phyloP scores from a whole-genome alignment of 768 basidiomycete genomes.

The Rhodotorula graminis region DNA sequence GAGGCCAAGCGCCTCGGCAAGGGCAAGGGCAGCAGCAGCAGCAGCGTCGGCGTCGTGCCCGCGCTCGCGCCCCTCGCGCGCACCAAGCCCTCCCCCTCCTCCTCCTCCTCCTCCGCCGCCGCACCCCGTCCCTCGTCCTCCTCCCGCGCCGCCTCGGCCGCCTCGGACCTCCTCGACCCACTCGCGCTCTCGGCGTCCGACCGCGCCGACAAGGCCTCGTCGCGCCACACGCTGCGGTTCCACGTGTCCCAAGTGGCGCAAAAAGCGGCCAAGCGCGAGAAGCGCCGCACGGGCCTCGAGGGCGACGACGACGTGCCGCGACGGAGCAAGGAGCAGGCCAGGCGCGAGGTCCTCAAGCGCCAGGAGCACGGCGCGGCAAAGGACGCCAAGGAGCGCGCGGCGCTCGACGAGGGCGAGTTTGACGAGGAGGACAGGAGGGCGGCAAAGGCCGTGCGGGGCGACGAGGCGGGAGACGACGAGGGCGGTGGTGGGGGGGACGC shows the following conservation, averaged over 20 bases:
- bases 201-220: slow-evolving; percentile 71
- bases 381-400: slow-evolving; percentile 36
- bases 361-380: slow-evolving; percentile 45
- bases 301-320: slow-evolving; percentile 97
- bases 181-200: slow-evolving; percentile 65
- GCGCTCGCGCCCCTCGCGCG: slow-evolving; percentile 40
- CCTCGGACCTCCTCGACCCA: slow-evolving; percentile 64
- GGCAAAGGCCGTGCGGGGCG: slow-evolving; percentile 35
- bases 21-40: slow-evolving; percentile 49
- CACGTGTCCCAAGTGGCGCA: slow-evolving; percentile 87
- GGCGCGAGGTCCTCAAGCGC: slow-evolving; percentile 46
- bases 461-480: slow-evolving; percentile 50
- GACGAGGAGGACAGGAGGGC: slow-evolving; percentile 39
- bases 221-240: slow-evolving; percentile 80
- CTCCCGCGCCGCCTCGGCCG: slow-evolving; percentile 9
- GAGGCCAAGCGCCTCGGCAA: slow-evolving; percentile 58
- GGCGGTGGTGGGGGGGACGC: slow-evolving; percentile 52
- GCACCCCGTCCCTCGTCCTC: slow-evolving; percentile 3
- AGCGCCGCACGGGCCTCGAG: slow-evolving; percentile 53
- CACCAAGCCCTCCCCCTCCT: slow-evolving; percentile 2
- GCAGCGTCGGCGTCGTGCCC: slow-evolving; percentile 47
- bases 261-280: slow-evolving; percentile 66
- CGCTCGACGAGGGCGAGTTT: slow-evolving; percentile 47
- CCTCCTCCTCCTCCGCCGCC: slow-evolving; percentile 28
- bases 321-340: slow-evolving; percentile 58